Evolutionary conservation across 192 early-diverging fungal species (phyloP), one percentile per base, ranked within the genome.

Genomic region (Funneliformis mosseae): DNA sequence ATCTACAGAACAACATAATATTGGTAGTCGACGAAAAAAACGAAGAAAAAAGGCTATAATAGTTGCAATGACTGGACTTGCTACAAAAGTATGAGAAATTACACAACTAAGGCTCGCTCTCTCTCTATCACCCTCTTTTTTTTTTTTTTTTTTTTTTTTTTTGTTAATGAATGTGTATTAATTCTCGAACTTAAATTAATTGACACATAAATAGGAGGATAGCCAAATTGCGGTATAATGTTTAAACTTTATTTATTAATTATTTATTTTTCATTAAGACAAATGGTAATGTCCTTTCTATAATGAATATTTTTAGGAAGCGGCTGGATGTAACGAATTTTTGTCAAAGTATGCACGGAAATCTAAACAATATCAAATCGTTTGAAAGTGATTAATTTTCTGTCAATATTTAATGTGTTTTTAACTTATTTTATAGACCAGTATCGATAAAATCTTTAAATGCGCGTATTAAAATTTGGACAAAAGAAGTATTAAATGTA

Each of bases 291-390:
- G 14, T 67, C 6, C 16, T 33, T 11, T 67, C 7, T 38, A 16
- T 18, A 2, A 67, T 16, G 33, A 67, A 45, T 45, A 45, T 23
- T 7, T 55, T 27, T 67, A 67, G 64, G 64, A 67, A 38, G 28
- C 33, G 33, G 64, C 64, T 16, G 64, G 64, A 67, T 67, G 64
- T 67, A 67, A 67, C 33, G 64, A 67, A 67, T 67, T 67, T 67
- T 67, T 67, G 33, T 38, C 64, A 38, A 67, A 67, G 64, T 67
- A 63, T 33, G 33, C 33, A 33, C 3, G 33, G 33, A 0, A 63
- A 67, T 55, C 21, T 5, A 55, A 55, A 21, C 50, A 14, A 55
- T 21, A 16, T 55, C 4, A 12, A 16, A 48, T 14, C 12, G 27
- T 27, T 64, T 25, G 23, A n/a, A 61, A 61, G 23, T 61, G 0